Base-by-base conservation (phyloP, 1,284 basidiomycete species). In the Gomphus bonarii region DNA sequence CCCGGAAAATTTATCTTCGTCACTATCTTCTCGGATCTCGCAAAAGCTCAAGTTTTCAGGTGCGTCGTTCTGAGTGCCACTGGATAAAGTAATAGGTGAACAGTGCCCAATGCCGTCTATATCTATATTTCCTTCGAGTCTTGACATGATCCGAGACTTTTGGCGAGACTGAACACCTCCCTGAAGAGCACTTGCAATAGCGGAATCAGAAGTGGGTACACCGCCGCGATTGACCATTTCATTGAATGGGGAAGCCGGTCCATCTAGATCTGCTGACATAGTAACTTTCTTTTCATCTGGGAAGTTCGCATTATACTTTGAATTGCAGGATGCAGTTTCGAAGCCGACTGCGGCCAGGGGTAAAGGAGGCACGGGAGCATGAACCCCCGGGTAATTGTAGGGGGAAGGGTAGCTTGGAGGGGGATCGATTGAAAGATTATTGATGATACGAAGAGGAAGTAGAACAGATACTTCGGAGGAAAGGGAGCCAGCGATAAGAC, bases 361-460 rank as follows among this genome's bases (percentile, higher is more conserved):
- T 25, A 50, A 31, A 50, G 31, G 49, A 4, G 49, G 33, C 28
- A 50, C 49, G 12, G 49, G 33, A 3, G 36, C 36, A 36, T 11
- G 33, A 36, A 36, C 36, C 20, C 49, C 33, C 9, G 49, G 28
- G 10, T 50, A 18, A 16, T 10, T 31, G 20, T 18, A 50, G 9
- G 33, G 49, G 14, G 48, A 60, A 10, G 69, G 63, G 9, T 64
- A 65, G 38, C 68, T 72, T 22, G 84, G 81, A 16, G 84, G 84
- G 30, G 88, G 87, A 66, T 93, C 89, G 59, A 93, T 71, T 16
- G 91, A 92, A 20, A 90, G 70, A 68, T 89, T 87, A 67, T 85
- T 89, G 70, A 91, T 75, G 65, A 93, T 80, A 11, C 78, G 74
- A 59, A 92, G 71, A 0, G 91, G 91, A 11, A 92, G 69, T 33